Evolutionary conservation across 306 rosid species (phyloP).

Genomic region (Gastrolobium villosum): DNA sequence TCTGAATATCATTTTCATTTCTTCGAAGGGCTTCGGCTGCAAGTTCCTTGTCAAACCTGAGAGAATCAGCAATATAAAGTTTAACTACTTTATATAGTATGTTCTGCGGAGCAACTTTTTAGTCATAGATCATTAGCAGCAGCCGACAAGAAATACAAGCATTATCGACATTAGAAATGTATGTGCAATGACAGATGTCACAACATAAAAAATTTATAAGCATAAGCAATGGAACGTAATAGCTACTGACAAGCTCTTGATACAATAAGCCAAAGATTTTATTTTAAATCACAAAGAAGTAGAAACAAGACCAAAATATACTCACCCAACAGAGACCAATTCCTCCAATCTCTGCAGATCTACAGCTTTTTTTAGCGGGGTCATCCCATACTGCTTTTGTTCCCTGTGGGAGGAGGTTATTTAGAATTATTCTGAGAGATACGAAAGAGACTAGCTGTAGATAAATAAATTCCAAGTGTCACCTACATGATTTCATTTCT

Average conservation of each 20-base stretch:
- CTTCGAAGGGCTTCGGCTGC: slow-evolving; percentile 84
- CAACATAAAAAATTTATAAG: background rate
- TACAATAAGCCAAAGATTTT: slow-evolving; percentile 3
- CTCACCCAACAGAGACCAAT: slow-evolving; percentile 79
- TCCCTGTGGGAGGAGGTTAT: slow-evolving; percentile 70
- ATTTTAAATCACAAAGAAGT: slow-evolving; percentile 2
- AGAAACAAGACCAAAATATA: background rate
- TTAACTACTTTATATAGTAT: too few species aligned
- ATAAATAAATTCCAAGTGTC: slow-evolving; percentile 13
- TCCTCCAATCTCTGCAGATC: slow-evolving; percentile 77
- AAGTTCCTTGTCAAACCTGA: slow-evolving; percentile 72
- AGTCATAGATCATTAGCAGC: slow-evolving; percentile 3
- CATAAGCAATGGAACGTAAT: background rate
- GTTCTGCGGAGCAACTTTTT: background rate
- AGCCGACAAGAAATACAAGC: background rate
- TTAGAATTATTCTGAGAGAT: slow-evolving; percentile 35
- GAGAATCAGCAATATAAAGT: slow-evolving; percentile 21
- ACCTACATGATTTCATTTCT: slow-evolving; percentile 71
- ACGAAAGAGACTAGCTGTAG: background rate
- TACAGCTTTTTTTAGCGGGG: slow-evolving; percentile 83
- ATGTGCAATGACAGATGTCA: background rate
- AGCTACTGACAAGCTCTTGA: background rate
- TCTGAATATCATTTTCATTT: slow-evolving; percentile 71
- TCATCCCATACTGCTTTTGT: slow-evolving; percentile 79
- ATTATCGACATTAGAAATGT: background rate